A percentile compares a stretch with the other conserved stretches of the same genome.
Conservation (phyloP, 371 early-diverging fungal species). For the Thermomucor indicae-seudaticae region DNA sequence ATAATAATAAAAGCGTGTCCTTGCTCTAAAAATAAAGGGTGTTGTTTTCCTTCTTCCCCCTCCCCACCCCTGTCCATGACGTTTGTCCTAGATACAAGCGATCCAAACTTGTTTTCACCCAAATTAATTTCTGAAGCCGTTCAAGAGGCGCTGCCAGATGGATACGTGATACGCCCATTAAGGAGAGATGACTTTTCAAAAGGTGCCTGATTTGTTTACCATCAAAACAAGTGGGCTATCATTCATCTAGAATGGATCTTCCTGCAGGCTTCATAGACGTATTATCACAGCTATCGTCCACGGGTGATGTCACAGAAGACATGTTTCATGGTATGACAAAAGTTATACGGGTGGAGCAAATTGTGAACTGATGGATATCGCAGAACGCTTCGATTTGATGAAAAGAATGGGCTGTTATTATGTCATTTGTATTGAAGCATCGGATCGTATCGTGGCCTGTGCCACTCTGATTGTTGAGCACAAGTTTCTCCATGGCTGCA, state of each 20-base stretch:
- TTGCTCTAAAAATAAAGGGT: too few species aligned
- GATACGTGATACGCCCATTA: conserved; percentile 76
- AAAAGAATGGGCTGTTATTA: conserved; percentile 59
- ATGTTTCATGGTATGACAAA: conserved; percentile 48
- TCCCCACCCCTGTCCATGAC: conserved; percentile 8
- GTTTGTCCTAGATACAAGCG: not conserved
- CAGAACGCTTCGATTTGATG: conserved; percentile 66
- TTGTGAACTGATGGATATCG: not conserved
- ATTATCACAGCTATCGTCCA: conserved; percentile 4
- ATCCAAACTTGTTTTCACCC: conserved; percentile 52
- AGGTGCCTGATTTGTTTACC: conserved; percentile 14
- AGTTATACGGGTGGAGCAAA: not conserved
- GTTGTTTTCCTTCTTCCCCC: conserved; percentile 1
- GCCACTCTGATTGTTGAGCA: conserved; percentile 93
- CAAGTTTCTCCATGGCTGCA: conserved; percentile 86
- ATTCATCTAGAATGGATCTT: not conserved
- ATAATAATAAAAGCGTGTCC: too few species aligned
- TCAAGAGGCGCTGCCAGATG: conserved; percentile 60
- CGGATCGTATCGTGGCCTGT: conserved; percentile 69
- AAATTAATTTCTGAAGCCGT: conserved; percentile 66
- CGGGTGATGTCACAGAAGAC: conserved; percentile 11
- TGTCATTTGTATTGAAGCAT: conserved; percentile 72
- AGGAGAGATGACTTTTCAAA: conserved; percentile 68
- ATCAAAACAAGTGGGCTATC: not conserved
- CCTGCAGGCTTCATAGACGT: conserved; percentile 6